Percentiles rank a stretch among this genome's conserved stretches.
Evolutionary conservation across 805 yeast genomes (phyloP).

Genomic region (Grigorovia humatica): DNA sequence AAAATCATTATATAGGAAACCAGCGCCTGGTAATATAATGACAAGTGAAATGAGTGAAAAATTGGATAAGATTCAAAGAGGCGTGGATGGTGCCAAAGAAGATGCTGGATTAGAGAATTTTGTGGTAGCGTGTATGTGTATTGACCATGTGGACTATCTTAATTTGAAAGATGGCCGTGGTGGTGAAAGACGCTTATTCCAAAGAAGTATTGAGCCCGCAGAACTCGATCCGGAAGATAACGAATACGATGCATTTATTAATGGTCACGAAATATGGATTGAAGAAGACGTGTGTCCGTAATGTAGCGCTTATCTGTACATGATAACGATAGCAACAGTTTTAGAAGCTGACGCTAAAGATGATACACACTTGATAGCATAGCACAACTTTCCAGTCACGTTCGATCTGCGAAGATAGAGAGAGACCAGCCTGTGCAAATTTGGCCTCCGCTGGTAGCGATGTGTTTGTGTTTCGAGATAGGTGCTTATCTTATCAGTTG

Average conservation of each 20-base stretch:
- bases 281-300: slow-evolving; percentile 74
- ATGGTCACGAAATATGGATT: slow-evolving; percentile 54
- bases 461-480: no score
- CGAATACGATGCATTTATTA: slow-evolving; percentile 30
- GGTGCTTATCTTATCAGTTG: not conserved
- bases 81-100: slow-evolving; percentile 71
- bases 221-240: slow-evolving; percentile 1
- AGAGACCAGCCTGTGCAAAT: no score
- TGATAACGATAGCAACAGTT: not conserved
- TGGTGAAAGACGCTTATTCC: slow-evolving; percentile 21
- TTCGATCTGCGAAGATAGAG: no score
- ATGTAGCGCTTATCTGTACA: not conserved
- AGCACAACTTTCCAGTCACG: no score
- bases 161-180: slow-evolving; percentile 42
- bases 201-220: slow-evolving; percentile 9
- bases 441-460: no score
- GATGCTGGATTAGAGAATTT: slow-evolving; percentile 56
- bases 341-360: not conserved
- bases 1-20: slow-evolving; percentile 61
- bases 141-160: slow-evolving; percentile 60
- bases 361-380: not conserved
- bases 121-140: slow-evolving; percentile 56
- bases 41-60: slow-evolving; percentile 43
- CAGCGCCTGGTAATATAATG: slow-evolving; percentile 56
- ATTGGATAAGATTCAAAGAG: slow-evolving; percentile 64